Conservation (phyloP, 2,329 filamentous ascomycete species). For the Aspergillus sojae region DNA sequence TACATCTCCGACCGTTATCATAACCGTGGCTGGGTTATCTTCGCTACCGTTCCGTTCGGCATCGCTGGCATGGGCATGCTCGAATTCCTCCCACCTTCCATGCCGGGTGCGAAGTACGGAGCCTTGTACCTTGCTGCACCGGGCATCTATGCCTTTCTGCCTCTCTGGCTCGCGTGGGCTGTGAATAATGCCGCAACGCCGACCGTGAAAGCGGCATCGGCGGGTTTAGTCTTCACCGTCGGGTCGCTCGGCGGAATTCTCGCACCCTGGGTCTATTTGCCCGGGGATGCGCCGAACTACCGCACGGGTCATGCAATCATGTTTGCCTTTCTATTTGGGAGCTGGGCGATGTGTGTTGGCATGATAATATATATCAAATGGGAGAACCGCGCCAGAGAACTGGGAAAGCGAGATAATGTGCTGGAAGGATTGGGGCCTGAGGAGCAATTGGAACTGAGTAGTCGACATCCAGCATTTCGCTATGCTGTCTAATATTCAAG, state of each 20-base stretch:
- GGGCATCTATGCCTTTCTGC: constrained; percentile 5
- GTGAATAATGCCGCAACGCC: constrained; percentile 8
- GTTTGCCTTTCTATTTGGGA: constrained; percentile 7
- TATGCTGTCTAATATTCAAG: not conserved
- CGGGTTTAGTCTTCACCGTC: constrained; percentile 4
- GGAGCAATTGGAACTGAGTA: constrained; percentile 4
- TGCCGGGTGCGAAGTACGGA: constrained; percentile 9
- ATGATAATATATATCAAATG: constrained; percentile 6
- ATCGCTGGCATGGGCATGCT: constrained; percentile 7
- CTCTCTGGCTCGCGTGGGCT: constrained; percentile 9
- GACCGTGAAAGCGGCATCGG: not conserved
- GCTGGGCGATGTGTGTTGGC: not conserved
- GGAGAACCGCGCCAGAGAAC: constrained; percentile 1
- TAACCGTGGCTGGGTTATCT: constrained; percentile 4
- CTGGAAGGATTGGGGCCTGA: not conserved
- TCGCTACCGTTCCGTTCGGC: not conserved
- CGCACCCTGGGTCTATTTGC: constrained; percentile 12
- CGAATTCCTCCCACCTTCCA: constrained; percentile 1
- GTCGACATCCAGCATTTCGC: constrained; percentile 11
- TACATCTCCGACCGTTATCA: constrained; percentile 11
- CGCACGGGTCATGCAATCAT: constrained; percentile 9
- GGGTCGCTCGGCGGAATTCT: constrained; percentile 8
- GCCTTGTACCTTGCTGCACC: constrained; percentile 8
- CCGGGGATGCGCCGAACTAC: constrained; percentile 10
- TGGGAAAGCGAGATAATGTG: not conserved